phyloP scores from a whole-genome alignment of 306 rosid species.

The Prunus armeniaca region DNA sequence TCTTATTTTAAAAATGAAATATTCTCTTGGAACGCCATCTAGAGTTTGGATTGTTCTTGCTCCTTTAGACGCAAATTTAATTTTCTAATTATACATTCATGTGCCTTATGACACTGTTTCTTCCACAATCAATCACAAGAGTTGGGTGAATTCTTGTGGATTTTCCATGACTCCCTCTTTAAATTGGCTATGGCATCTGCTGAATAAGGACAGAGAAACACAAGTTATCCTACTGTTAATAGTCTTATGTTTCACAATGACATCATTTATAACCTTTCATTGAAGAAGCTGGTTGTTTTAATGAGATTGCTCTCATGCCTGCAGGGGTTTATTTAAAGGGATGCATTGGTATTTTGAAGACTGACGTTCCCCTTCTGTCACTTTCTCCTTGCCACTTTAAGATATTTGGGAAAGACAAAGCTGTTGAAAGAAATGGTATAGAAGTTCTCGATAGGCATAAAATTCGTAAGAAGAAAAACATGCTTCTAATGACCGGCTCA shows the following conservation, averaged over 20 bases:
- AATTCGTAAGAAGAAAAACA: constrained; percentile 38
- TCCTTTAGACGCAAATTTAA: neutral
- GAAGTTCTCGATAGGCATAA: constrained; percentile 42
- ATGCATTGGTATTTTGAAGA: constrained; percentile 43
- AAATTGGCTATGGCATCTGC: neutral
- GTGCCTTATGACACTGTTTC: neutral
- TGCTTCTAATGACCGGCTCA: constrained; percentile 41
- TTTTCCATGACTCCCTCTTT: neutral
- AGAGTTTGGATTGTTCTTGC: neutral
- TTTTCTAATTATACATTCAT: neutral
- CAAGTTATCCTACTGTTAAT: constrained; percentile 2
- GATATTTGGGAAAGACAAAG: constrained; percentile 37
- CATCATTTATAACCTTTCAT: neutral
- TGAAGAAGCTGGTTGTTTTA: constrained; percentile 11
- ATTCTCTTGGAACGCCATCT: neutral
- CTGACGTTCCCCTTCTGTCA: constrained; percentile 48
- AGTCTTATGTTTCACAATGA: neutral
- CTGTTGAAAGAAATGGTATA: constrained; percentile 54
- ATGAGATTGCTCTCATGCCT: constrained; percentile 29
- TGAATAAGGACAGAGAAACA: neutral
- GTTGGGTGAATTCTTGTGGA: neutral
- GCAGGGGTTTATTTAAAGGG: constrained; percentile 84
- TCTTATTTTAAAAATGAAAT: neutral
- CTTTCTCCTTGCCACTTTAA: constrained; percentile 77
- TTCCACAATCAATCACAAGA: neutral